Percentiles rank a stretch among this genome's conserved stretches.
Conservation (phyloP, 345 rosid species). For the Salix viminalis region DNA sequence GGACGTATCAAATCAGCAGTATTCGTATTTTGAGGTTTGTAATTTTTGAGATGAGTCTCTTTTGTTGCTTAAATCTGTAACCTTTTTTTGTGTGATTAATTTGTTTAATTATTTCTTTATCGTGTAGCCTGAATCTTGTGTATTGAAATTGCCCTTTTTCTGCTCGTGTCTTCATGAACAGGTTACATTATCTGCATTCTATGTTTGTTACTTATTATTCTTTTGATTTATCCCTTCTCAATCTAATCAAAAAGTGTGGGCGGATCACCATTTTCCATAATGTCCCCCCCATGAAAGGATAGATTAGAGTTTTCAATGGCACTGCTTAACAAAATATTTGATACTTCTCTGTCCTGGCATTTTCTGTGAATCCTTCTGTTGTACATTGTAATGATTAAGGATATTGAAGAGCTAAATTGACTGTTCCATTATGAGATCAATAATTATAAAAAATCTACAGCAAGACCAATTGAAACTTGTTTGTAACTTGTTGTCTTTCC, state of each 20-base stretch:
- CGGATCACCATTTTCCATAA: neutral
- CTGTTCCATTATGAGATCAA: neutral
- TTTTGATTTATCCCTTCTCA: neutral
- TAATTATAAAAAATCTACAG: neutral
- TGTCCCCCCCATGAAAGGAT: neutral
- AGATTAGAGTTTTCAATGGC: neutral
- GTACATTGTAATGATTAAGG: neutral
- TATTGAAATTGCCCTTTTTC: neutral
- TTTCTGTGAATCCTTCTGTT: neutral
- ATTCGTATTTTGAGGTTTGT: too few species aligned
- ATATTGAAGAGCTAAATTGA: neutral
- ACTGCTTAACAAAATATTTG: neutral
- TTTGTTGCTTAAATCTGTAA: too few species aligned
- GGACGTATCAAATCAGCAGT: too few species aligned
- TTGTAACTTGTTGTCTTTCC: neutral
- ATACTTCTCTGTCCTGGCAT: neutral
- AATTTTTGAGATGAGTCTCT: too few species aligned
- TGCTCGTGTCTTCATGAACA: neutral
- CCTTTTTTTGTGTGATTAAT: too few species aligned
- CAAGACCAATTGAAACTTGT: neutral
- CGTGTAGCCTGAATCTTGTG: too few species aligned
- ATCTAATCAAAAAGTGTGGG: neutral
- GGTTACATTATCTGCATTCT: neutral
- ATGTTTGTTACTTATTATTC: neutral
- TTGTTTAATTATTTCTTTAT: too few species aligned